Evolutionary conservation across 2,329 filamentous ascomycete genomes (phyloP).

Genomic region (Ophiostoma sp.): DNA sequence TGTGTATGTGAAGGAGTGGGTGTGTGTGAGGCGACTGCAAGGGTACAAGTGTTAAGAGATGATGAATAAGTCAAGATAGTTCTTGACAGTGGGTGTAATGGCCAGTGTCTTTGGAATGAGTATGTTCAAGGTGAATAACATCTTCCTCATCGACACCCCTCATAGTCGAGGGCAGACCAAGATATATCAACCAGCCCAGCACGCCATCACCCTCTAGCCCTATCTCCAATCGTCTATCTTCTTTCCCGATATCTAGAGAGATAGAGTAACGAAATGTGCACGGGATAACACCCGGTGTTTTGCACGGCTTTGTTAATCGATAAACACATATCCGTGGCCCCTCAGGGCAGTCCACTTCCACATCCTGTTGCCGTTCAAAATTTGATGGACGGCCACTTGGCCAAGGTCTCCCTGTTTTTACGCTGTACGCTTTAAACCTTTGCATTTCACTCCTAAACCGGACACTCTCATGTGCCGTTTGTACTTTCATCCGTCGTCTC

Average conservation of each 20-base stretch:
- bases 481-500: neutral
- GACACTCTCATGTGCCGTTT: neutral
- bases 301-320: neutral
- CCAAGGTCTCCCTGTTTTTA: too few species aligned
- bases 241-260: neutral
- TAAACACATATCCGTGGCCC: slow-evolving; percentile 4
- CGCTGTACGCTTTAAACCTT: neutral
- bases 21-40: neutral
- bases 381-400: too few species aligned
- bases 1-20: neutral
- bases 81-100: too few species aligned
- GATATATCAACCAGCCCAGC: neutral
- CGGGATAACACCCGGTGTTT: neutral
- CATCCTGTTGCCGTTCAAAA: neutral
- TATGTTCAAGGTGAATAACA: neutral
- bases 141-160: neutral
- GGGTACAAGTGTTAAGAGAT: too few species aligned
- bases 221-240: neutral
- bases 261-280: neutral
- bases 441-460: neutral
- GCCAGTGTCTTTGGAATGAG: neutral
- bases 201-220: neutral
- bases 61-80: too few species aligned
- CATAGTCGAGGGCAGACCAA: neutral
- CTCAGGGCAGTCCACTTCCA: slow-evolving; percentile 1